Percentiles rank a stretch among this genome's conserved stretches.
phyloP scores from a whole-genome alignment of 495 filamentous ascomycete species.

The Trichoderma reesei region DNA sequence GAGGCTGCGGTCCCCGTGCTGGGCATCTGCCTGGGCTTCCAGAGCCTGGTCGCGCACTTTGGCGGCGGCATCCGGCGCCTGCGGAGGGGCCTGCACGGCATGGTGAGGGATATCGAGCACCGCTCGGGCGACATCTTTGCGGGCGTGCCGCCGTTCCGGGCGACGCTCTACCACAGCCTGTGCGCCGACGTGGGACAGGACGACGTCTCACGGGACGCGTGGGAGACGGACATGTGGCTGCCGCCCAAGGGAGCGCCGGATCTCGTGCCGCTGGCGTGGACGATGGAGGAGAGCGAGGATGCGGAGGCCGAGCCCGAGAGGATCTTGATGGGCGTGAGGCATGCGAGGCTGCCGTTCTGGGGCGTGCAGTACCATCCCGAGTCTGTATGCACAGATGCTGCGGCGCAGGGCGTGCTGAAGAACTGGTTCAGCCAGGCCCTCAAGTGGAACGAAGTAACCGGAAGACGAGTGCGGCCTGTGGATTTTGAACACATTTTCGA shows the following conservation, averaged over 20 bases:
- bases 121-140: slow-evolving; percentile 34
- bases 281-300: slow-evolving; percentile 33
- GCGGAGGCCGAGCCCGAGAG: slow-evolving; percentile 29
- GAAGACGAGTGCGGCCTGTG: slow-evolving; percentile 20
- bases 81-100: slow-evolving; percentile 65
- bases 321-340: slow-evolving; percentile 70
- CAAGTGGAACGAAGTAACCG: slow-evolving; percentile 37
- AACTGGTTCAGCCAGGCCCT: slow-evolving; percentile 66
- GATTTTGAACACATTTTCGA: neutral
- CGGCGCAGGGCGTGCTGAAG: slow-evolving; percentile 53
- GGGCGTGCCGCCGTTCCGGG: slow-evolving; percentile 47
- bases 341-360: slow-evolving; percentile 69
- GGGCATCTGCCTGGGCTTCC: slow-evolving; percentile 89
- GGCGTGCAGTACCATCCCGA: slow-evolving; percentile 94
- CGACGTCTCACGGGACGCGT: slow-evolving; percentile 20
- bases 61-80: slow-evolving; percentile 57
- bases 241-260: slow-evolving; percentile 21
- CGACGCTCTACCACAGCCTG: slow-evolving; percentile 84
- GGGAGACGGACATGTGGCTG: slow-evolving; percentile 26
- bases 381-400: slow-evolving; percentile 73
- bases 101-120: slow-evolving; percentile 56
- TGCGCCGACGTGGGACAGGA: slow-evolving; percentile 50
- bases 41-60: slow-evolving; percentile 61
- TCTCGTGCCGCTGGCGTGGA: slow-evolving; percentile 60
- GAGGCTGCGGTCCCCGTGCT: slow-evolving; percentile 59